phyloP scores from a whole-genome alignment of 768 basidiomycete species.

The Leccinum disarticulatum region DNA sequence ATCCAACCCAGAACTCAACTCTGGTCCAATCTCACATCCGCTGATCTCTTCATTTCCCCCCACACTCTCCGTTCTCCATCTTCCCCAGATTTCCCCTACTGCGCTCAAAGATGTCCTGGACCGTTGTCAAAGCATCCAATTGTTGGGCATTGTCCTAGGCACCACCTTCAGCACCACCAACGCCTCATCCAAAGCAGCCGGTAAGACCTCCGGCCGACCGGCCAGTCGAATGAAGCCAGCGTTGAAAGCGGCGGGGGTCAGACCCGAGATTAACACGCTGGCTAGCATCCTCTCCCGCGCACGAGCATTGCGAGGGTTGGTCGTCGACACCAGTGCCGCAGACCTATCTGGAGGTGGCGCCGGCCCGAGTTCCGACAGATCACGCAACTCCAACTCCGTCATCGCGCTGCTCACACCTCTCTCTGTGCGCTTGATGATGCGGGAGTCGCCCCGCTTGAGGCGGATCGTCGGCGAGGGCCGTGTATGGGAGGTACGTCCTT shows the following conservation, averaged over 20 bases:
- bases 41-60: conserved; percentile 33
- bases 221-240: neutral
- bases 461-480: conserved; percentile 50
- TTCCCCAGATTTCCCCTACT: conserved; percentile 23
- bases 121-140: conserved; percentile 16
- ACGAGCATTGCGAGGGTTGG: conserved; percentile 12
- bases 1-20: conserved; percentile 10
- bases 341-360: neutral
- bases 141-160: conserved; percentile 22
- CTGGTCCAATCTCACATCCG: conserved; percentile 24
- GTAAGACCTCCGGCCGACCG: neutral
- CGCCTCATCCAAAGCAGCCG: neutral
- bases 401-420: conserved; percentile 38
- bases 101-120: conserved; percentile 23
- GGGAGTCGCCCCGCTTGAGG: conserved; percentile 38
- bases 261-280: conserved; percentile 17
- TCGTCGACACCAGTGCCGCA: conserved; percentile 16
- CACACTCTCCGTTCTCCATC: conserved; percentile 33
- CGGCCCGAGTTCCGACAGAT: neutral
- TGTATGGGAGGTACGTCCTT: conserved; percentile 52
- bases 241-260: neutral
- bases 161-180: conserved; percentile 7
- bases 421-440: conserved; percentile 45
- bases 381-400: neutral
- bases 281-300: conserved; percentile 17